Evolutionary conservation across 2,329 filamentous ascomycete species (phyloP), one percentile per base, ranked within the genome.

Genomic region (Colletotrichum eleusines): DNA sequence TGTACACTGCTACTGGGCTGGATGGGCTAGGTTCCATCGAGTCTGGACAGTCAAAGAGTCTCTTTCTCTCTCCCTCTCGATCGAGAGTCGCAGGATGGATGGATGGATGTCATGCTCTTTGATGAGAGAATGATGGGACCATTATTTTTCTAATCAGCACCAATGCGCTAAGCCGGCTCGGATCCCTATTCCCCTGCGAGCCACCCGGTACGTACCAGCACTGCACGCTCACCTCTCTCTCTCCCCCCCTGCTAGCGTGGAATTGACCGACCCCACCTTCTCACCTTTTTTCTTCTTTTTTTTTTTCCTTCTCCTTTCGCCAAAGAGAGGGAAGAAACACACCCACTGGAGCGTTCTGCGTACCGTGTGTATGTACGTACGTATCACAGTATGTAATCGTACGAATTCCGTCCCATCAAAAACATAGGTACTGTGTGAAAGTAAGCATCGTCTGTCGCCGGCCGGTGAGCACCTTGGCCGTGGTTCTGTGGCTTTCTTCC

Each of bases 81-180:
- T 28, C 33, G 16, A 62, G 28, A 60, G 58, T 42, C 44, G 58
- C 40, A n/a, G n/a, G n/a, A n/a, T n/a, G n/a, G n/a, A n/a, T n/a
- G n/a, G n/a, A n/a, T 44, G 55, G 57, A 51, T 44, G 44, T 46
- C 31, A 40, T 63, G 58, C 38, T 59, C 44, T 58, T 60, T 59
- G 64, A 68, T 68, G 68, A 63, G 64, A 46, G 58, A 68, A 63
- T 71, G 68, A 71, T 71, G 68, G 68, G 51, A 68, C 68, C 64
- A 63, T 68, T 38, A 71, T 63, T 68, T 68, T 68, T 68, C 57
- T 63, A 68, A 68, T 71, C 68, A 63, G 35, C 63, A 71, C 53
- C 64, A 67, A 71, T n/a, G n/a, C 57, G 58, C 64, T 63, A 71
- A 54, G 51, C 58, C 44, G 44, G 33, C 31, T 57, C n/a, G 26